Base-by-base conservation (phyloP, 768 basidiomycete species). In the Psilocybe subaeruginosa region DNA sequence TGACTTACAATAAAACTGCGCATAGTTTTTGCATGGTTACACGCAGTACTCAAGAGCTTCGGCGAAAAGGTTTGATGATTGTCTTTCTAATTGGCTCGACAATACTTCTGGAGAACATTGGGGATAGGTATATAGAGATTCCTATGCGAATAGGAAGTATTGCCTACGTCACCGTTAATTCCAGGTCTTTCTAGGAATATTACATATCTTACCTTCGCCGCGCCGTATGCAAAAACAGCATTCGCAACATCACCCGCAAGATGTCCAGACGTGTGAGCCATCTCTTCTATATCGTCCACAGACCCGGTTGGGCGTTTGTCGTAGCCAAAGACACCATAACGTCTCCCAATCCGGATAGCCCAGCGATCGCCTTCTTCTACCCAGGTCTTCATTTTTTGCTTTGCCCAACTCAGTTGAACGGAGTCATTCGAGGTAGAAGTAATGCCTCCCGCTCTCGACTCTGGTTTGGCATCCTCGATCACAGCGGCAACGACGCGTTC, bases 271-370 rank as follows among this genome's bases (percentile, higher is more conserved):
- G 68, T 64, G n/a, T 66, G 56, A 11, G 72, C 64, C 45, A 69
- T 62, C 46, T 72, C 68, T 43, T 64, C 59, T 31, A 66, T 62
- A 57, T 66, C 64, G 47, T 72, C 69, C 54, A 66, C 70, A 41
- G 61, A 63, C 8, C 75, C 75, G 12, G 72, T 66, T 29, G 57
- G 55, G 11, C 80, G 73, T 70, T 89, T 91, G 73, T 86, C 82
- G 66, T 86, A 89, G 8, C 93, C 94, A 72, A 95, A 90, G 9
- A 91, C 60, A 1, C 93, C 93, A 73, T 97, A 95, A 41, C 89
- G 81, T 58, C 78, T 78, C 9, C 93, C 93, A 8, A 95, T 82
- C 31, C 85, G 81, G 43, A 80, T 82, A 1, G 90, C 88, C 83
- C 88, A 88, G 17, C 73, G 72, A 73, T 90, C 86, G 8, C 93